Evolutionary conservation across 1,284 basidiomycete species (phyloP), one percentile per base, ranked within the genome.

Genomic region (Neolentinus lepideus): DNA sequence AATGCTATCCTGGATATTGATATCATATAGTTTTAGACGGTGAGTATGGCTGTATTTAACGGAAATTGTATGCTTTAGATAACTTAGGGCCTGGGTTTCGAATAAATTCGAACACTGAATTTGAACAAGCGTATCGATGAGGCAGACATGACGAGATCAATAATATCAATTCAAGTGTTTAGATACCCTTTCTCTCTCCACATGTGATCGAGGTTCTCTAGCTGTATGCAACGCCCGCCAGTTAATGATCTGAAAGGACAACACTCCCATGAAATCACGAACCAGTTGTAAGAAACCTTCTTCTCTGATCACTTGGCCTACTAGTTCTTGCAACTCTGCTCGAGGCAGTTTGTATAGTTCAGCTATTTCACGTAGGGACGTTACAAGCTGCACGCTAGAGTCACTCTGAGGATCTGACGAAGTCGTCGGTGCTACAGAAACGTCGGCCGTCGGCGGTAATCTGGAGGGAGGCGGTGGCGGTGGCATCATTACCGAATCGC

Each of bases 271-370:
- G 48, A 6, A 38, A 14, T 50, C 14, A 56, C 64, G 51, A 48
- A 70, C 70, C 60, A 71, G 52, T 29, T 67, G 58, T 21, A 54
- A 56, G 57, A 71, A 71, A 1, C 67, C 67, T 1, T 71, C 68
- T 57, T 70, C 70, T 14, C 69, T 63, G 6, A 71, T 50, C 4
- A 70, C 62, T 19, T 64, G 58, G 1, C 66, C 65, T 6, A 72
- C 64, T 11, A 72, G 57, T 8, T 38, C 52, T 57, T 72, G 69
- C n/a, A 72, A 59, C 2, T 71, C 68, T 1, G 56, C 57, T 10
- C 53, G 57, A 12, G 68, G 52, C 2, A 72, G 61, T 21, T 61
- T 56, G 45, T 69, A 67, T 12, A 71, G 54, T 1, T 60, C 52
- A 0, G 60, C 53, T 8, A 57, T 54, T 35, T 64, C 58, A 8